Evolutionary conservation across 2,329 filamentous ascomycete genomes (phyloP), one percentile per base, ranked within the genome.

Genomic region (Fusarium sulawesiense): DNA sequence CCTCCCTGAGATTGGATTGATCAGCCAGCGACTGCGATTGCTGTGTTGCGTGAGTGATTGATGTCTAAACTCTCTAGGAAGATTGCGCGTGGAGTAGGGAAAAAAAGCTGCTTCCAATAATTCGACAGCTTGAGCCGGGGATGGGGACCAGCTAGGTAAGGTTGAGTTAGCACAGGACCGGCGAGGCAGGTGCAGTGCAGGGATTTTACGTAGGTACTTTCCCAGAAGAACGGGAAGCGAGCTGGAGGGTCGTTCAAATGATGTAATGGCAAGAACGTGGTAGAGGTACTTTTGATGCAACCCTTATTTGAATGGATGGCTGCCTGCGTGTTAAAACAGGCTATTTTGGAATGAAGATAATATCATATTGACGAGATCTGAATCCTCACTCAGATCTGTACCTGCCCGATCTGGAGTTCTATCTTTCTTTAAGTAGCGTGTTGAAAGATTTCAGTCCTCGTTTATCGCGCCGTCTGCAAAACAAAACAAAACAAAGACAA

Each of bases 251-350:
- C 48, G 48, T 66, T 30, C 60, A 59, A 64, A 75, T 75, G 73
- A 75, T 76, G 73, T 75, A 75, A 75, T 76, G 71, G 66, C 64
- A 65, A 51, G 60, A 47, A 46, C 30, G 49, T 45, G 42, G 48
- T 65, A 48, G 25, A 42, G 32, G 34, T 60, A 68, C 68, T 45
- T 50, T 21, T 37, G 42, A 10, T 25, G 14, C 56, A 56, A 47
- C 53, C 25, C 44, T 61, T 61, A 42, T 27, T 34, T 21, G 23
- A 32, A 32, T 16, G 30, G 30, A 18, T 45, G 23, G 29, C 30
- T 13, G 9, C n/a, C 30, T 13, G 9, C n/a, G 29, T 47, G 25
- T 32, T 62, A 32, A 27, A 55, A 44, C 14, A 30, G 18, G 44
- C 20, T 32, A 32, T 46, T 20, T 18, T 40, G 32, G 20, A 34